Base-by-base conservation (phyloP, 2,329 filamentous ascomycete genomes). In the Botrytis paeoniae region DNA sequence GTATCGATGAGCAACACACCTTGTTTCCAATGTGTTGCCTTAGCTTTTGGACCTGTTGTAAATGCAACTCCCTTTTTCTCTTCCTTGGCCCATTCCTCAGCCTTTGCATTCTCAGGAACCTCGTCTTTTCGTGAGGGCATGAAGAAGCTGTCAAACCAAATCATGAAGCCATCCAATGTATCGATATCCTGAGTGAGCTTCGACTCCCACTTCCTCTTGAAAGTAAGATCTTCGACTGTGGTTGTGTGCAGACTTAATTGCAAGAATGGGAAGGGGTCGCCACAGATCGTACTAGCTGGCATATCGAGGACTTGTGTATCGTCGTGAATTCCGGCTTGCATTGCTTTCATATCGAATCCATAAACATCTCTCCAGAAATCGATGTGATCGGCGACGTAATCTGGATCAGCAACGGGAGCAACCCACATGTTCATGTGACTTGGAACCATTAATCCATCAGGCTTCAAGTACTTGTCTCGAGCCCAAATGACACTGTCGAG, bases 71-170 rank as follows among this genome's bases (percentile, higher is more conserved):
- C 89, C 76, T 91, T 85, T 51, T 82, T 88, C 45, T 85, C 84
- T 37, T 82, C 79, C 75, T 88, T 86, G 37, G 81, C 82, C 89
- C 92, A 94, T 6, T 87, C 85, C 72, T 89, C 85, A 0, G 90
- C 89, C 69, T 89, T 88, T n/a, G 85, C 84, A 74, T 86, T 82
- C 43, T 86, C 83, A 14, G 84, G 84, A 64, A 88, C 80, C 41
- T 79, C 78, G 68, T 83, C 81, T 51, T 86, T 83, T 51, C 86
- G 84, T 0, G 88, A 87, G 16, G 90, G 89, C 76, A 92, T 88
- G 83, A 98, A 98, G 85, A 96, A 96, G 37, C 92, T 95, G 81
- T 98, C 95, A 81, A 98, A 98, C 93, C 95, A 98, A 77, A 97
- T 88, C 22, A 94, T 86, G 82, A 94, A 97, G 7, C 93, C 95